Base-by-base conservation (phyloP, 768 basidiomycete species). In the Mycena vulgaris region DNA sequence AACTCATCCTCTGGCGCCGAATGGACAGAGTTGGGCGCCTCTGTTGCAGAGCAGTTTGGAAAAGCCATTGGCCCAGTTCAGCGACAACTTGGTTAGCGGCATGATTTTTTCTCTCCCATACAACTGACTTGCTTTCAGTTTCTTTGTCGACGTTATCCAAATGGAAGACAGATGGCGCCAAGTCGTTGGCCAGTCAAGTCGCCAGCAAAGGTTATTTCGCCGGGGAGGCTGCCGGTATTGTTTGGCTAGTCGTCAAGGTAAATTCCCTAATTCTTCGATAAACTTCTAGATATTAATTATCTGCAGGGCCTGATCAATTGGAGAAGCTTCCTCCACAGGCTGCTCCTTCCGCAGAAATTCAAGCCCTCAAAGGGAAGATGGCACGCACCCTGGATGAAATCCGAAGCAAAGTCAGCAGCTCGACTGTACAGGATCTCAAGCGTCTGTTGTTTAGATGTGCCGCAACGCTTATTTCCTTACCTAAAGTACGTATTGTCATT, bases 131-230 rank as follows among this genome's bases (percentile, higher is more conserved):
- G 51, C 30, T 17, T 21, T 35, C 66, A 92, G 90, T 86, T 31
- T 91, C 88, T 0, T 78, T 93, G 48, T 83, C 87, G 42, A 78
- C 82, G 0, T 78, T 91, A 39, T 88, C 89, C 0, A 86, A 83
- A 58, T 91, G 92, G 88, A 90, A 91, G 71, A 88, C 92, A 5
- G 97, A 99, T 78, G 89, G 91, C 25, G 89, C 97, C 11, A 95
- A 94, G 78, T 84, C 89, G 1, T 85, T 99, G 48, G 87, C 94
- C 0, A 94, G 92, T 71, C 95, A 98, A 76, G 89, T 98, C 64
- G 93, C 95, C 0, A 92, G 93, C 45, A 97, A 97, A 77, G 91
- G 91, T n/a, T 96, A 95, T 78, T 98, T 91, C 76, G 86, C 89
- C 25, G 96, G 96, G 30, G 96, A 98, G 79, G 90, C 90, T 9